Evolutionary conservation across 257 asterid species (phyloP).

Genomic region (Henckelia pumila): DNA sequence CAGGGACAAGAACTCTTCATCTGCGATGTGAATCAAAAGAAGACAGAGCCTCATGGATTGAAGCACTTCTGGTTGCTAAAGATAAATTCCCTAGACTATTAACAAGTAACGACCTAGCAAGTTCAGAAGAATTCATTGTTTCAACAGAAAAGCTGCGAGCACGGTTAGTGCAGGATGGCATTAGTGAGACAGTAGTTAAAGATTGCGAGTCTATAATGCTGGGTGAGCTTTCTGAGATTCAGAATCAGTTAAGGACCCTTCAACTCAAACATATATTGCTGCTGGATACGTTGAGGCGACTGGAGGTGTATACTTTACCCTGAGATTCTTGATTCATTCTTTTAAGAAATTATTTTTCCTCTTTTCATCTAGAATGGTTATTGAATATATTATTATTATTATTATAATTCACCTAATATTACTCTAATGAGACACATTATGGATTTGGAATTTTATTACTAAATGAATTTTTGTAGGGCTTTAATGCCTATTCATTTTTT

Average conservation of each 20-base stretch:
- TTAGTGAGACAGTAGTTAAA: constrained; percentile 61
- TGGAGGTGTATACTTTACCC: constrained; percentile 62
- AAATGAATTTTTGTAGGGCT: constrained; percentile 6
- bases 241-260: constrained; percentile 72
- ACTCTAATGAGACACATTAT: constrained; percentile 3
- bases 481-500: constrained; percentile 5
- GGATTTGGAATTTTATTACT: constrained; percentile 11
- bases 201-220: constrained; percentile 88
- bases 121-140: constrained; percentile 79
- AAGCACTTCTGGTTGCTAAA: constrained; percentile 85
- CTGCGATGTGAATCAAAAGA: constrained; percentile 89
- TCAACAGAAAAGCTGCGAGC: constrained; percentile 77
- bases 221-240: constrained; percentile 75
- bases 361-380: not conserved
- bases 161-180: constrained; percentile 70
- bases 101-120: constrained; percentile 76
- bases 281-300: constrained; percentile 82
- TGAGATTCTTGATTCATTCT: constrained; percentile 28
- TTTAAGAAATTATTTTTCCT: not conserved
- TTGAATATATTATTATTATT: not conserved
- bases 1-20: constrained; percentile 95
- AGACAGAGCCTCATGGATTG: constrained; percentile 90
- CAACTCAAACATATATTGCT: constrained; percentile 83
- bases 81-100: constrained; percentile 86
- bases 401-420: constrained; percentile 8